Evolutionary conservation across 495 filamentous ascomycete genomes (phyloP).

Genomic region (Glonium stellatum): DNA sequence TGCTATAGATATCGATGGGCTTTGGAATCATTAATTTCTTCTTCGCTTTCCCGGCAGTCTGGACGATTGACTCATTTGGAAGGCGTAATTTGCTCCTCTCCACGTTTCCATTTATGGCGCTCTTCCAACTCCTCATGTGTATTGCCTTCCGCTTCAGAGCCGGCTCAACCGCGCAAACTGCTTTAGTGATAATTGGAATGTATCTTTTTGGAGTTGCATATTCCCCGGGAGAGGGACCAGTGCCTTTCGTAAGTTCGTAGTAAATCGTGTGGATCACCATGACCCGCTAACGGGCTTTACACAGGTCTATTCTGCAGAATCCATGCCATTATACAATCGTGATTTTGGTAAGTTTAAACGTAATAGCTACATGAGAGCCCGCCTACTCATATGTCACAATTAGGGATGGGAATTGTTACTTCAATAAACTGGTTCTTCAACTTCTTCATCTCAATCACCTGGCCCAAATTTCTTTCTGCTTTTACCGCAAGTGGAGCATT

Average conservation of each 20-base stretch:
- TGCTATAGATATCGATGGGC: conserved; percentile 14
- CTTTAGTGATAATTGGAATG: conserved; percentile 11
- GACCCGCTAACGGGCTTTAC: conserved; percentile 16
- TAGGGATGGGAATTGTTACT: conserved; percentile 43
- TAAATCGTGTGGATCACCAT: not conserved
- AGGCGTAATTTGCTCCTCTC: conserved; percentile 22
- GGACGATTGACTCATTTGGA: conserved; percentile 12
- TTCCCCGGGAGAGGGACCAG: conserved; percentile 25
- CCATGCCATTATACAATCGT: conserved; percentile 19
- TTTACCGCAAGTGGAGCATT: conserved; percentile 59
- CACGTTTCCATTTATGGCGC: conserved; percentile 25
- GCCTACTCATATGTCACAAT: not conserved
- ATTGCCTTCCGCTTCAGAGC: conserved; percentile 12
- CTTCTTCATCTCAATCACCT: conserved; percentile 58
- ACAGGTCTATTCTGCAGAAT: conserved; percentile 31
- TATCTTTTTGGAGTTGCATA: conserved; percentile 23
- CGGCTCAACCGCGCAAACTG: conserved; percentile 1
- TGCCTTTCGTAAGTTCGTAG: conserved; percentile 17
- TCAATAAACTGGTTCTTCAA: conserved; percentile 69
- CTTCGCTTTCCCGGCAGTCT: conserved; percentile 25
- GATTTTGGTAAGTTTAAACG: conserved; percentile 11
- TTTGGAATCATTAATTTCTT: conserved; percentile 27
- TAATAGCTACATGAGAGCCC: too few relatives aligned
- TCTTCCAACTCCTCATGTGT: conserved; percentile 14
- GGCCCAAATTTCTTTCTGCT: conserved; percentile 48